Evolutionary conservation across 1,284 basidiomycete genomes (phyloP), one percentile per base, ranked within the genome.

Genomic region (Meira nashicola): DNA sequence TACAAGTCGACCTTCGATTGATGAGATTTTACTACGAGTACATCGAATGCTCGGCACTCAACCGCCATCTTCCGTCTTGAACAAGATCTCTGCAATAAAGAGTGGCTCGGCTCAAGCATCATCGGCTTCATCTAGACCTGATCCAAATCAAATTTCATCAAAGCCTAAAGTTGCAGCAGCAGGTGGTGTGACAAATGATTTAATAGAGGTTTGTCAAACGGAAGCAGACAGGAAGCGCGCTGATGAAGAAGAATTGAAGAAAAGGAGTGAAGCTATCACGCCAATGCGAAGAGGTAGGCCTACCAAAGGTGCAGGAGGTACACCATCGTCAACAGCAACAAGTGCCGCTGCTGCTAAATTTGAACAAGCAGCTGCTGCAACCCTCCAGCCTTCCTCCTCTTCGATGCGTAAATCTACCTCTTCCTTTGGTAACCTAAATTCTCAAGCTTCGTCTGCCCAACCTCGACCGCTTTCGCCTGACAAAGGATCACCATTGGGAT

Each of bases 281-380:
- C 79, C 79, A 2, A 80, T 80, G 79, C 70, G 79, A 5, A 67
- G 79, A 2, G 79, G 79, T 0, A 65, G 79, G 19, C 79, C 79
- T 11, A 56, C 53, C 9, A 41, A 17, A 33, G 51, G 12, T 7
- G 39, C 41, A n/a, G 39, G 14, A 21, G 25, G 37, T n/a, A n/a
- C 50, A 37, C 40, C 57, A 44, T 33, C 28, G 28, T 33, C 28
- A 4, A 8, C 28, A 33, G n/a, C 51, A 9, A 15, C 49, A n/a
- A 58, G 23, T 19, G 48, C 55, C 4, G 14, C 17, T 11, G n/a
- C 49, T 10, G 7, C 37, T 43, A 12, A 52, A 8, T 25, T 52
- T 7, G 21, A 10, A 23, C 15, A 51, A 49, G 28, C 52, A 11
- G 25, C 41, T 1, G 25, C 55, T 10, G 15, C 28, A 3, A 33